These are phyloP conservation scores for Gymnopilus junonius DNA, from an alignment of 768 basidiomycete genomes.

Conservation along the genomic window DNA sequence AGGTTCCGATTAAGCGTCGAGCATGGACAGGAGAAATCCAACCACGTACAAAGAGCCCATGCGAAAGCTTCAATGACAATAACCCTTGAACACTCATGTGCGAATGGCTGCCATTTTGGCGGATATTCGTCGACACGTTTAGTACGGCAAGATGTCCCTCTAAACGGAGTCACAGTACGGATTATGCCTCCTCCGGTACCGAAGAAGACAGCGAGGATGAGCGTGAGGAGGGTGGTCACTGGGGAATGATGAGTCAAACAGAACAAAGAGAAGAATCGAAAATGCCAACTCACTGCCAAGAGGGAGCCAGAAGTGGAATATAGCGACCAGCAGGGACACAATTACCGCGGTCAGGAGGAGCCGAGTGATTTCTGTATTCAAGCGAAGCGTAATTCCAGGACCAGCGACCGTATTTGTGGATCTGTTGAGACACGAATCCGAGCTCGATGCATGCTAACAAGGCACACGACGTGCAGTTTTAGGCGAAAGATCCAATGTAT, in stretches of 20 bases:
- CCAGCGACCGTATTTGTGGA: constrained; percentile 33
- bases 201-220: constrained; percentile 37
- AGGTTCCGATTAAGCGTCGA: neutral
- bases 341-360: constrained; percentile 31
- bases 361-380: constrained; percentile 36
- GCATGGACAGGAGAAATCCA: neutral
- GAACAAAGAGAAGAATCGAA: neutral
- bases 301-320: constrained; percentile 29
- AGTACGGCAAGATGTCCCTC: constrained; percentile 24
- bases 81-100: constrained; percentile 27
- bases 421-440: constrained; percentile 33
- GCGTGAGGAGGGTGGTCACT: constrained; percentile 31
- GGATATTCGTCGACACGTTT: constrained; percentile 23
- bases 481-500: no score
- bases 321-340: constrained; percentile 26
- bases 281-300: constrained; percentile 26
- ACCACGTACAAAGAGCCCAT: constrained; percentile 34
- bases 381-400: constrained; percentile 30
- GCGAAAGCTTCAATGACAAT: constrained; percentile 33
- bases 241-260: neutral
- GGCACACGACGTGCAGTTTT: no score
- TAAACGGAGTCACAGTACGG: constrained; percentile 29
- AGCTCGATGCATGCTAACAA: constrained; percentile 29
- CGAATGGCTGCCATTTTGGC: constrained; percentile 28
- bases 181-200: constrained; percentile 37